Evolutionary conservation across 1,139 yeast species (phyloP), one percentile per base, ranked within the genome.

Genomic region (Starmera stellimalicola): DNA sequence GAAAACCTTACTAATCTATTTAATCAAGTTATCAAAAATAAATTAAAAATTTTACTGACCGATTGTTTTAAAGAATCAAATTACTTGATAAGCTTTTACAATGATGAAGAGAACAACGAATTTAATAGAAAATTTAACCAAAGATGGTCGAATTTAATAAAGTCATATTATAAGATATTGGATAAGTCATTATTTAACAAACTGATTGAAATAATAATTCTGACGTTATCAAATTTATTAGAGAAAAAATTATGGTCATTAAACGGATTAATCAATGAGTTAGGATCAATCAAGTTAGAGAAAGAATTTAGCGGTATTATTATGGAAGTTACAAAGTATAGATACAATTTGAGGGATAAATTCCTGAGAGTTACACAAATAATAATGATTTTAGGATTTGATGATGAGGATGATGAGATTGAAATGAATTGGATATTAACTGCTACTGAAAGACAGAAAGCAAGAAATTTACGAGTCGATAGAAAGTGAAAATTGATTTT

Each of bases 211-310:
- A 58, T 76, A 4, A 76, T 80, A 2, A 70, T 76, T 7, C 66
- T 66, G 26, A 47, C 62, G 15, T 55, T 65, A 51, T 57, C 76
- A 48, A 43, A 68, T 41, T 51, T 77, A 27, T 50, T 84, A 5
- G 95, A 88, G 48, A 68, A 71, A 44, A 77, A 77, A 47, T 62
- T 91, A 27, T 71, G 87, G 72, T 45, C 65, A 5, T 63, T 83
- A 29, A 71, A 78, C 38, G 74, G 75, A 34, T 73, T 69, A 39
- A 75, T 85, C 41, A 87, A 83, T 48, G 94, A 83, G 44, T 60
- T 83, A 32, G 97, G 97, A 0, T 78, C 94, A 0, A 69, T 87
- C 24, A 80, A 78, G 43, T 62, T 93, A 33, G 98, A 93, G 47
- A 74, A 83, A 39, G 96, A 88, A 53, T 61, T 88, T 30, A 76